Conservation (phyloP, 169 alveolate species). For the Plasmodium malariae region DNA sequence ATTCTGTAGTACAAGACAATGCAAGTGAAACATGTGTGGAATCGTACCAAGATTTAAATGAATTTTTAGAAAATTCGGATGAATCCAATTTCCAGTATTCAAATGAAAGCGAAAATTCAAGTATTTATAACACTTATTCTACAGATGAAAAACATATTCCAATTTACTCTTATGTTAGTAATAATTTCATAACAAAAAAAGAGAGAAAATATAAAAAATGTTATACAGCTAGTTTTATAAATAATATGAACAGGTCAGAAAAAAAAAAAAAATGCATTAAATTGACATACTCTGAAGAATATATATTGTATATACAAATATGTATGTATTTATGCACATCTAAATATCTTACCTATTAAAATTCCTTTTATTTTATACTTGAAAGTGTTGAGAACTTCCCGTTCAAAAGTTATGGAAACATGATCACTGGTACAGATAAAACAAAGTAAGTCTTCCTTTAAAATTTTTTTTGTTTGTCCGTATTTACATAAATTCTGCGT, state of each 20-base stretch:
- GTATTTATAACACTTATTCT: constrained; percentile 11
- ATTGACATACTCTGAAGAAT: too few species aligned
- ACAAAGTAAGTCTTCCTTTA: constrained; percentile 26
- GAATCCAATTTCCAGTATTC: constrained; percentile 42
- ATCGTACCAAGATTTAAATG: constrained; percentile 60
- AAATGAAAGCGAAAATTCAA: constrained; percentile 50
- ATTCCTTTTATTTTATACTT: background rate
- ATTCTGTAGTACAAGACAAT: constrained; percentile 65
- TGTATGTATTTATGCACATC: background rate
- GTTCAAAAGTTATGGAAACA: constrained; percentile 40
- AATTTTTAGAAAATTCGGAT: constrained; percentile 54
- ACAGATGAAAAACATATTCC: constrained; percentile 39
- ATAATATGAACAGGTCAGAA: constrained; percentile 70
- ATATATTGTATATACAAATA: background rate
- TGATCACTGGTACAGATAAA: constrained; percentile 9
- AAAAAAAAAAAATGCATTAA: constrained; percentile 33
- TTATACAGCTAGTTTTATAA: constrained; percentile 57
- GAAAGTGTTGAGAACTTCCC: constrained; percentile 45
- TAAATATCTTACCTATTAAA: background rate
- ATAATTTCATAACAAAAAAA: constrained; percentile 22
- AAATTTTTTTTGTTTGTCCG: background rate
- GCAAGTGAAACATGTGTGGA: constrained; percentile 41
- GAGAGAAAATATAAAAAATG: constrained; percentile 42
- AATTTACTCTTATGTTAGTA: constrained; percentile 26
- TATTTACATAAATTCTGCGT: background rate